Evolutionary conservation across 164 flowering plant species (phyloP).

Genomic region (Aristolochia californica): DNA sequence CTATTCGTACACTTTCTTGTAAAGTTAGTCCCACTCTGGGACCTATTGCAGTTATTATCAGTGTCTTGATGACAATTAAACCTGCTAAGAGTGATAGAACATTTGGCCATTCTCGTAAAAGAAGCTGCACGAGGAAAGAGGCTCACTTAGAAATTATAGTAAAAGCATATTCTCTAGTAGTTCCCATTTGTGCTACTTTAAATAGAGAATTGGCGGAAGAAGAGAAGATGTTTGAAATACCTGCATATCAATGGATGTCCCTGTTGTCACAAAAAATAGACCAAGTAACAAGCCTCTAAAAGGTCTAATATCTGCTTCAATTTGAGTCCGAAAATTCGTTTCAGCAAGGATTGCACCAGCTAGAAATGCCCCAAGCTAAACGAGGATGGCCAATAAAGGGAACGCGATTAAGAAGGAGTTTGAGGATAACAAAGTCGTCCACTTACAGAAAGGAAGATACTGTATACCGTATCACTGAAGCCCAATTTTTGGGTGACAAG

Average conservation of each 20-base stretch:
- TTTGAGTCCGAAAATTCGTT: conserved; percentile 95
- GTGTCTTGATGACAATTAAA: conserved; percentile 77
- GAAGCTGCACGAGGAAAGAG: conserved; percentile 49
- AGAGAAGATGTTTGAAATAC: conserved; percentile 21
- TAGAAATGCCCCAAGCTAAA: conserved; percentile 97
- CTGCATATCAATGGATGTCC: conserved; percentile 90
- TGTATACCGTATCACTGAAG: conserved; percentile 90
- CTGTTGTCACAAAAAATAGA: conserved; percentile 93
- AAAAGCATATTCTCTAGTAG: too few species aligned
- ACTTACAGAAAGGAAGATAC: background rate
- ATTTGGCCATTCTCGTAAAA: conserved; percentile 95
- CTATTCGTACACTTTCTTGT: conserved; percentile 88
- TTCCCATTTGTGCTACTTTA: too few species aligned
- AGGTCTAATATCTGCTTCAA: conserved; percentile 98
- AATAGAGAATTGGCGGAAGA: background rate
- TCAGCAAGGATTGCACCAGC: conserved; percentile 96
- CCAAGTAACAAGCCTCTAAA: conserved; percentile 97
- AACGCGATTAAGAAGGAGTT: background rate
- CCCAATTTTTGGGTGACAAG: conserved; percentile 88
- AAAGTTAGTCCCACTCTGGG: conserved; percentile 85
- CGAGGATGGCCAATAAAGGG: background rate
- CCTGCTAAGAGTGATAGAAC: conserved; percentile 86
- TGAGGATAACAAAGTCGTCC: background rate
- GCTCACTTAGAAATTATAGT: background rate
- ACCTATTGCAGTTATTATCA: conserved; percentile 87